Conservation (phyloP, 2,329 filamentous ascomycete genomes). For the Oidium heveae region DNA sequence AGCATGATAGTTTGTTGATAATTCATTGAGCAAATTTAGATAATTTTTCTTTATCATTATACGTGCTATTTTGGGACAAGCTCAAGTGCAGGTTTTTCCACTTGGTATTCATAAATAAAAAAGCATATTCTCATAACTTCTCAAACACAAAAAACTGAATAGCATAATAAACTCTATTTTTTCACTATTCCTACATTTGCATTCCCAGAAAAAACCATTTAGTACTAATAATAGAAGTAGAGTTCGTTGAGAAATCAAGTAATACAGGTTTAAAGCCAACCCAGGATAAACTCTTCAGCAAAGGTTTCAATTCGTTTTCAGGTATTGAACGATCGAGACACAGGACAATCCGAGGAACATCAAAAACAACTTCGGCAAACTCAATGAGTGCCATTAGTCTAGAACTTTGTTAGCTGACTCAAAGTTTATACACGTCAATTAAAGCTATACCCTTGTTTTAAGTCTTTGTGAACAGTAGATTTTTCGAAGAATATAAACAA, state of each 20-base stretch:
- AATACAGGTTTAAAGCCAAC: conserved; percentile 72
- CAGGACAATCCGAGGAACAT: conserved; percentile 53
- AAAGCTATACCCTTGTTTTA: conserved; percentile 59
- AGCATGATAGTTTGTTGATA: no score
- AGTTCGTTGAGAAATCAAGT: conserved; percentile 47
- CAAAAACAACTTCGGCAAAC: conserved; percentile 52
- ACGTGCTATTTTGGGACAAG: no score
- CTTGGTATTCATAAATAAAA: no score
- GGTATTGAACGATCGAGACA: conserved; percentile 52
- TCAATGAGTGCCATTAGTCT: conserved; percentile 80
- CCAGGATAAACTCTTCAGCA: conserved; percentile 73
- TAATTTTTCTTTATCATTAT: no score
- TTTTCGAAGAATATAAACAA: conserved; percentile 77
- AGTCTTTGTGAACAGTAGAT: conserved; percentile 43
- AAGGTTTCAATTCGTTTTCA: conserved; percentile 32
- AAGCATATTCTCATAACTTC: no score
- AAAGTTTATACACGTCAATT: conserved; percentile 2
- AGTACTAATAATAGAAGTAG: conserved; percentile 41
- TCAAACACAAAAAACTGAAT: no score
- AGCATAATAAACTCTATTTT: no score
- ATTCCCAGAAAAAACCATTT: conserved; percentile 74
- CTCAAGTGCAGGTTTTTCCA: no score
- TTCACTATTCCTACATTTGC: conserved; percentile 27
- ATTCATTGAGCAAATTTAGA: no score
- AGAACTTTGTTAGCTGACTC: conserved; percentile 11